Conservation (phyloP, 2,329 filamentous ascomycete species). For the Nothomitra cinnamomea region DNA sequence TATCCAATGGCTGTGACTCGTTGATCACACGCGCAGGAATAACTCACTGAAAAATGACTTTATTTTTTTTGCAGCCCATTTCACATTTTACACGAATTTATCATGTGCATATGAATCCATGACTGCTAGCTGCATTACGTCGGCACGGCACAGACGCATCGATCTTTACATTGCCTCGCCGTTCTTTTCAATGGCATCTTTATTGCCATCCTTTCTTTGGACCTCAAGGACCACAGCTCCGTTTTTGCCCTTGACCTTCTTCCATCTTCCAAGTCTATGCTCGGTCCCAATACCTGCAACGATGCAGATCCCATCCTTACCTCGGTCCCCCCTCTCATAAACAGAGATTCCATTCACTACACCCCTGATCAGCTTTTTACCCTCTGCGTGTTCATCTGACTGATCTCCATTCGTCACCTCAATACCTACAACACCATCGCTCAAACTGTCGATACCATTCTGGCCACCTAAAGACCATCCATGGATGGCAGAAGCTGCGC, state of each 20-base stretch:
- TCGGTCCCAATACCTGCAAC: constrained; percentile 78
- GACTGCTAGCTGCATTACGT: too few relatives aligned
- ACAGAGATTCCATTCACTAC: constrained; percentile 79
- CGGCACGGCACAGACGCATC: too few relatives aligned
- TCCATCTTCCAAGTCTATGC: constrained; percentile 73
- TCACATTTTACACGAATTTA: neutral
- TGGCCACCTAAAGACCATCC: neutral
- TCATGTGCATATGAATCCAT: neutral
- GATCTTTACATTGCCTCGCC: neutral
- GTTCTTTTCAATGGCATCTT: neutral
- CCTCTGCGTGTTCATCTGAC: neutral
- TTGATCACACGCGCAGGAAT: too few relatives aligned
- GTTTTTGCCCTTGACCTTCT: constrained; percentile 51
- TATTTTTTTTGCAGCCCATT: neutral
- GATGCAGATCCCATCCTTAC: constrained; percentile 58
- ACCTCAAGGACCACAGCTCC: constrained; percentile 82
- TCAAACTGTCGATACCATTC: constrained; percentile 10
- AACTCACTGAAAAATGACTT: neutral
- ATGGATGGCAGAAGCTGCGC: neutral
- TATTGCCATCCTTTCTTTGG: constrained; percentile 23
- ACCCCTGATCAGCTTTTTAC: constrained; percentile 37
- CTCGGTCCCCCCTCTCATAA: constrained; percentile 67
- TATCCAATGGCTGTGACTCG: too few relatives aligned
- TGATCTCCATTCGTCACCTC: neutral
- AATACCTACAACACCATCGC: constrained; percentile 6